Conservation (phyloP, 306 rosid genomes). For the Crotalaria pallida region DNA sequence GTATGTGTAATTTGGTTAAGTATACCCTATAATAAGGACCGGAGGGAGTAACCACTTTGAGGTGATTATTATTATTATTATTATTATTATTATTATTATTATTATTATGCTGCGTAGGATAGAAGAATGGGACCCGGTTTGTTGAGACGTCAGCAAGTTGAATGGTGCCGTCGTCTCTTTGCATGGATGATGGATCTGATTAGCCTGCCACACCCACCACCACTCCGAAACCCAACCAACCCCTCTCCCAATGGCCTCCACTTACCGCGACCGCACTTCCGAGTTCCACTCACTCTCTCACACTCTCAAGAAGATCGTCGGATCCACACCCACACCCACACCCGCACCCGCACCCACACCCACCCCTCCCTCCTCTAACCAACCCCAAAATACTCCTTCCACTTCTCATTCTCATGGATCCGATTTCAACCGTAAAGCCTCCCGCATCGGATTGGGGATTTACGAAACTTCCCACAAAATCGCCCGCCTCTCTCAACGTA, state of each 20-base stretch:
- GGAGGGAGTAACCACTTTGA: no score
- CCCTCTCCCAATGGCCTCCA: conserved; percentile 47
- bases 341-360: conserved; percentile 25
- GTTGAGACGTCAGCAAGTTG: no score
- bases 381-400: conserved; percentile 33
- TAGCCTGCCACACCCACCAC: neutral
- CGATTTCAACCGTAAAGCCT: conserved; percentile 80
- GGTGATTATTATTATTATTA: no score
- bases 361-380: neutral
- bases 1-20: no score
- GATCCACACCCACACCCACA: conserved; percentile 20
- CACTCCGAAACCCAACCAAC: neutral
- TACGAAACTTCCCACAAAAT: conserved; percentile 77
- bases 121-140: no score
- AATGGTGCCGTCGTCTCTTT: no score
- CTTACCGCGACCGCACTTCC: conserved; percentile 77
- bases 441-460: conserved; percentile 72
- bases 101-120: no score
- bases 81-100: no score
- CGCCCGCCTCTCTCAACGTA: conserved; percentile 64
- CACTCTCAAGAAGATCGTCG: conserved; percentile 69
- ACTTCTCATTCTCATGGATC: conserved; percentile 37
- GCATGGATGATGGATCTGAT: neutral
- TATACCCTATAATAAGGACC: no score
- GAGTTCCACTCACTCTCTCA: conserved; percentile 74